Percentiles rank a stretch among this genome's conserved stretches.
These are phyloP conservation scores for Pyrenophora graminea DNA, from an alignment of 2,329 filamentous ascomycete genomes.

Conservation along the genomic window DNA sequence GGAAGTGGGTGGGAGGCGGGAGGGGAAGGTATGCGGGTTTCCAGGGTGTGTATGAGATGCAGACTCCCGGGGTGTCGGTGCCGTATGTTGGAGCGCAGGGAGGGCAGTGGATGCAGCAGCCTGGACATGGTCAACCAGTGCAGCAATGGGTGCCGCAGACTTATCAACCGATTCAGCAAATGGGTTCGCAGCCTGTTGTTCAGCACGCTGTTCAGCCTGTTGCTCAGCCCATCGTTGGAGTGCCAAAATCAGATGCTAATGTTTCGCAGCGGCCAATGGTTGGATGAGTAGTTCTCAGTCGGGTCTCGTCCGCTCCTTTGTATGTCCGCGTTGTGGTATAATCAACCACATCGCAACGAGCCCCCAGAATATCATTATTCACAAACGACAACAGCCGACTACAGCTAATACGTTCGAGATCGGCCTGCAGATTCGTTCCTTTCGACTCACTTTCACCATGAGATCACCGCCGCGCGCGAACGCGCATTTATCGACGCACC, in stretches of 20 bases:
- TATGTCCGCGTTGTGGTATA: too few species aligned
- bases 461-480: not conserved
- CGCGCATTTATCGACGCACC: too few species aligned
- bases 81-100: conserved; percentile 2
- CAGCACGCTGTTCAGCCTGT: conserved; percentile 2
- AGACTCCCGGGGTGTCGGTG: conserved; percentile 3
- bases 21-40: conserved; percentile 37
- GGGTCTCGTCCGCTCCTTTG: too few species aligned
- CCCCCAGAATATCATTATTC: too few species aligned
- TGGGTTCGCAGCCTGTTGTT: conserved; percentile 1
- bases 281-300: not conserved
- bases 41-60: conserved; percentile 30
- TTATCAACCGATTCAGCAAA: not conserved
- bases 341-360: too few species aligned
- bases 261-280: conserved; percentile 7
- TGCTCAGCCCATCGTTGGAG: not conserved
- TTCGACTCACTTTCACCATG: not conserved
- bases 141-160: conserved; percentile 7
- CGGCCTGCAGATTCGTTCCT: not conserved
- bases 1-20: conserved; percentile 34
- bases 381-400: not conserved
- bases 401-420: not conserved
- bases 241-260: conserved; percentile 3
- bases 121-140: conserved; percentile 2
- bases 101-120: conserved; percentile 1